Base-by-base conservation (phyloP, 1,139 yeast species). In the Candida sp. region DNA sequence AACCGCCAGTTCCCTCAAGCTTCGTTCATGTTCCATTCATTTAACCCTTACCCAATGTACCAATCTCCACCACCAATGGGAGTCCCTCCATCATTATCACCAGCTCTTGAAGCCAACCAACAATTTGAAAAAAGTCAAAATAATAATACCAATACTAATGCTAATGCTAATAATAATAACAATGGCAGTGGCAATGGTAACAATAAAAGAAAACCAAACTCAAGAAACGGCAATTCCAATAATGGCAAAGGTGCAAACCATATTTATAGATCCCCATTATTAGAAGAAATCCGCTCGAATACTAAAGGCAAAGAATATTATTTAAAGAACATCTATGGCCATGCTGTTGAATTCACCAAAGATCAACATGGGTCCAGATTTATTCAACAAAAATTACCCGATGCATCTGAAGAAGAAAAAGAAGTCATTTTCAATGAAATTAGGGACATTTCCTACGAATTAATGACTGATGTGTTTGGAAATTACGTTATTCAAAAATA, bases 301-400 rank as follows among this genome's bases (percentile, higher is more conserved):
- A 73, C 82, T 45, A 76, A 75, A 51, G 82, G 76, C 39, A 85
- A 80, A 50, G 79, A 77, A 38, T 84, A 82, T 58, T 75, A 71
- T 39, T 73, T 93, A 51, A 78, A 75, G 47, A 96, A 88, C 57
- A 84, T 93, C 36, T 80, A 81, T 54, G 96, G 96, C 5, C 93
- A 88, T 62, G 95, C 95, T 5, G 75, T 87, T 46, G 99, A 93
- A 63, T 93, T 93, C 58, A 83, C 97, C 44, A 89, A 89, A 52
- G 99, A 95, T 64, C 99, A 93, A 63, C 95, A 91, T 61, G 99
- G 99, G 3, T 90, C 98, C 4, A 74, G 99, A 49, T 95, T 93
- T 54, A 91, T 93, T 50, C 99, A 93, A 66, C 96, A 90, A 54
- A 86, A 87, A 55, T 72, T 95, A 32, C 87, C 84, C 9, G 66